phyloP scores from a whole-genome alignment of 2,329 filamentous ascomycete species.

The Exophiala oligosperma region DNA sequence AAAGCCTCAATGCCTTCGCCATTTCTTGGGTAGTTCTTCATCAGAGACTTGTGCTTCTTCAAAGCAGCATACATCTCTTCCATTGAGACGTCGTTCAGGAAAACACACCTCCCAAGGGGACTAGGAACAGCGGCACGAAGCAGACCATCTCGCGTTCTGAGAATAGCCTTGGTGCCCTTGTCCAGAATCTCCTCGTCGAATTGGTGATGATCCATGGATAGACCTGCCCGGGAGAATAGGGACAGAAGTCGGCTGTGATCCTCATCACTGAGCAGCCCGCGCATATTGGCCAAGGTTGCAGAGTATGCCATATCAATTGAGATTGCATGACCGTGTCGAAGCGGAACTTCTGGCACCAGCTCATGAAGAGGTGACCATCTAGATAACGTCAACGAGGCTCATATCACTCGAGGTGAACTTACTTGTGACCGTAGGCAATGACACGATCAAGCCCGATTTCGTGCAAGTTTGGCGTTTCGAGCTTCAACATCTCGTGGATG shows the following conservation, averaged over 20 bases:
- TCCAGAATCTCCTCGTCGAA: conserved; percentile 67
- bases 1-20: conserved; percentile 69
- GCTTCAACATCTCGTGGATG: conserved; percentile 71
- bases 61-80: conserved; percentile 64
- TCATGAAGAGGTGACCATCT: conserved; percentile 73
- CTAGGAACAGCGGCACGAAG: conserved; percentile 68
- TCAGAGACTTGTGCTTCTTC: conserved; percentile 62
- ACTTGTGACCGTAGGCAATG: conserved; percentile 73
- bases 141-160: conserved; percentile 69
- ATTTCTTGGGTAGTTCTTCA: conserved; percentile 62
- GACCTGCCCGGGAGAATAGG: conserved; percentile 68
- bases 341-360: conserved; percentile 65
- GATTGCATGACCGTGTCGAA: conserved; percentile 72
- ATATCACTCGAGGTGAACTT: conserved; percentile 30
- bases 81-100: conserved; percentile 65
- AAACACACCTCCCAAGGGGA: conserved; percentile 65
- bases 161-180: conserved; percentile 66
- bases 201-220: conserved; percentile 69
- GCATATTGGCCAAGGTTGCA: conserved; percentile 64
- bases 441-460: conserved; percentile 72
- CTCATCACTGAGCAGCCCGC: conserved; percentile 59
- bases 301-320: conserved; percentile 76
- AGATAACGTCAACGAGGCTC: conserved; percentile 6
- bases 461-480: conserved; percentile 72
- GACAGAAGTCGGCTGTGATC: conserved; percentile 65